phyloP scores from a whole-genome alignment of 192 early-diverging fungal genomes.

The Rhizophagus prolifer region DNA sequence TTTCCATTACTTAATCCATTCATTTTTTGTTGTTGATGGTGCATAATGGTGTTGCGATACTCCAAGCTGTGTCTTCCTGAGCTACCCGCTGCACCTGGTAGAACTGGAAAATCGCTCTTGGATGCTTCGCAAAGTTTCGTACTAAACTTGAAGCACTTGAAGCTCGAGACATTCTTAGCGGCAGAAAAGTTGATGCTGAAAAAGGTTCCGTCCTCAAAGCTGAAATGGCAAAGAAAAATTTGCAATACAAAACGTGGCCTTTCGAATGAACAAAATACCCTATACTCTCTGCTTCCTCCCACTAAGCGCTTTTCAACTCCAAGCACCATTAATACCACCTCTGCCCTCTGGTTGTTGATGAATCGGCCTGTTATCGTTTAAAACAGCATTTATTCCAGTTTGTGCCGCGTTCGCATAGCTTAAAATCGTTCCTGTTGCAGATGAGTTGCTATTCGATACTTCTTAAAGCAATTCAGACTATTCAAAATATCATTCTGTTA shows the following conservation, averaged over 20 bases:
- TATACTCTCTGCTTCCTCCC: constrained; percentile 7
- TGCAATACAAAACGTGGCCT: constrained; percentile 86
- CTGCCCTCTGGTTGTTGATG: constrained; percentile 34
- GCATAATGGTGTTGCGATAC: too few relatives aligned
- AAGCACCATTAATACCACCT: constrained; percentile 19
- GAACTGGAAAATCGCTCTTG: constrained; percentile 44
- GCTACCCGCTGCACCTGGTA: constrained; percentile 43
- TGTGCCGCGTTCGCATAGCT: too few relatives aligned
- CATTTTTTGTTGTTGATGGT: too few relatives aligned
- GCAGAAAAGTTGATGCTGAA: constrained; percentile 88
- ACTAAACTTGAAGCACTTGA: constrained; percentile 87
- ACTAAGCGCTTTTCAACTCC: constrained; percentile 29
- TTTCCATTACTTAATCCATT: too few relatives aligned
- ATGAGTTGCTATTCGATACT: too few relatives aligned
- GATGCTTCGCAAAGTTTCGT: constrained; percentile 93
- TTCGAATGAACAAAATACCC: constrained; percentile 49
- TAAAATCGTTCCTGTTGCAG: too few relatives aligned
- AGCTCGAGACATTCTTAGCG: constrained; percentile 89
- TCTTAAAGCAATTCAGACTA: constrained; percentile 46
- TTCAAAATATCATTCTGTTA: too few relatives aligned
- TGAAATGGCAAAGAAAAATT: constrained; percentile 99
- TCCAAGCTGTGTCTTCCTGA: too few relatives aligned
- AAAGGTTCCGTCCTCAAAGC: constrained; percentile 88
- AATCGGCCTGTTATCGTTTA: constrained; percentile 5
- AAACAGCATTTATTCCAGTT: constrained; percentile 30